Conservation (phyloP, 495 filamentous ascomycete genomes). For the Coniosporium apollinis region DNA sequence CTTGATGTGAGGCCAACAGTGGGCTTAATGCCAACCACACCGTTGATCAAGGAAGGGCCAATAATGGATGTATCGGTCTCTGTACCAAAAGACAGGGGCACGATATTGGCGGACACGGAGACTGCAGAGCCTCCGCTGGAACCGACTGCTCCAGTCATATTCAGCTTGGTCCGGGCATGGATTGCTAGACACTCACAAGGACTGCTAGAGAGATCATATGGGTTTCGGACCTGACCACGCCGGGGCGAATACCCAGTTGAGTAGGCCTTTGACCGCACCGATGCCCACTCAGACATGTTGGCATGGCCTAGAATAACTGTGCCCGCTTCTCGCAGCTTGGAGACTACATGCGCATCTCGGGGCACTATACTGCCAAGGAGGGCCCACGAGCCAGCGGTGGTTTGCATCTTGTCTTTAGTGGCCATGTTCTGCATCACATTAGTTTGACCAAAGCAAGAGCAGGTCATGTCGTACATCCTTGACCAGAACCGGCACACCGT, state of each 20-base stretch:
- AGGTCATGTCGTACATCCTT: conserved; percentile 3
- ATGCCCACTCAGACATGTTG: conserved; percentile 28
- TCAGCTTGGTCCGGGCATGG: too few relatives aligned
- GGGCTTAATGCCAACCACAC: conserved; percentile 9
- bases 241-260: conserved; percentile 5
- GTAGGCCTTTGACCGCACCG: neutral
- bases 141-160: too few relatives aligned
- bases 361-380: conserved; percentile 30
- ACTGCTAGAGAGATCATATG: conserved; percentile 3
- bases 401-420: conserved; percentile 4
- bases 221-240: conserved; percentile 3
- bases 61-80: conserved; percentile 8
- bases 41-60: conserved; percentile 2
- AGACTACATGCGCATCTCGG: conserved; percentile 28
- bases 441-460: neutral
- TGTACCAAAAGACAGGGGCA: conserved; percentile 4
- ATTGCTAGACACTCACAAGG: conserved; percentile 12
- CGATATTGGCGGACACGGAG: neutral
- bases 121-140: conserved; percentile 2
- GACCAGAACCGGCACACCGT: conserved; percentile 9
- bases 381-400: conserved; percentile 9
- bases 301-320: conserved; percentile 34
- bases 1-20: conserved; percentile 8
- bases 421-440: conserved; percentile 2
- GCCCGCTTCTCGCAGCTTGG: conserved; percentile 31